Percentiles rank a stretch among this genome's conserved stretches.
Evolutionary conservation across 1,139 yeast species (phyloP).

Genomic region (Nakaseomyces kungkrabaensis): DNA sequence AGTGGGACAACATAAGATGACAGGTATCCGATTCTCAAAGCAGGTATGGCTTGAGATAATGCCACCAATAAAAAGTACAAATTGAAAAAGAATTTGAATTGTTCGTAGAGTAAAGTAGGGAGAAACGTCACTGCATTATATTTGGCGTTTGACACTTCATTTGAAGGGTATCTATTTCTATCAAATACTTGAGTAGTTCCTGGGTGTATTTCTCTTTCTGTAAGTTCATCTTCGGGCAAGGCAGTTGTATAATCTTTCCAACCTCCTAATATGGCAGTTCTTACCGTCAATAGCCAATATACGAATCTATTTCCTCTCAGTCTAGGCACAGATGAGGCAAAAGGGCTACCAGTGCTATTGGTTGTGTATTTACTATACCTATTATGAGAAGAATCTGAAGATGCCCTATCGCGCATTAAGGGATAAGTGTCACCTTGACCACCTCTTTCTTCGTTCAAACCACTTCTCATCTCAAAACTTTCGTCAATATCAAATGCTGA

Average conservation of each 20-base stretch:
- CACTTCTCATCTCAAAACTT: constrained; percentile 24
- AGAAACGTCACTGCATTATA: constrained; percentile 82
- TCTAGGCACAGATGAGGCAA: not conserved
- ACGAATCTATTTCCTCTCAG: not conserved
- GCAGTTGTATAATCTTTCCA: constrained; percentile 2
- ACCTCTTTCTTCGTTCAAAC: not conserved
- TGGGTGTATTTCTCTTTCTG: constrained; percentile 35
- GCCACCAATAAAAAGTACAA: constrained; percentile 88
- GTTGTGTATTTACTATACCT: not conserved
- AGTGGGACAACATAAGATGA: constrained; percentile 90
- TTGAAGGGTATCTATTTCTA: constrained; percentile 46
- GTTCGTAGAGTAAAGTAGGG: constrained; percentile 85
- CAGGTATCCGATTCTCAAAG: constrained; percentile 81
- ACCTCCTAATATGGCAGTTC: not conserved
- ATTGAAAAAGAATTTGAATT: constrained; percentile 93
- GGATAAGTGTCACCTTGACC: constrained; percentile 14
- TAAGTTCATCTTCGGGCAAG: constrained; percentile 28
- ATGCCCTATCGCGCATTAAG: constrained; percentile 14
- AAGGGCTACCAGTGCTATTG: not conserved
- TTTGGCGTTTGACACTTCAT: constrained; percentile 88
- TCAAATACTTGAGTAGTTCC: constrained; percentile 32
- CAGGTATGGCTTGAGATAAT: constrained; percentile 86
- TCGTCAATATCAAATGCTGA: constrained; percentile 12
- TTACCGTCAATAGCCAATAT: not conserved
- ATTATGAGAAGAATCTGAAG: not conserved